Percentiles rank a stretch among this genome's conserved stretches.
Evolutionary conservation across 768 basidiomycete species (phyloP).

Genomic region (Leucosporidium creatinivorum): DNA sequence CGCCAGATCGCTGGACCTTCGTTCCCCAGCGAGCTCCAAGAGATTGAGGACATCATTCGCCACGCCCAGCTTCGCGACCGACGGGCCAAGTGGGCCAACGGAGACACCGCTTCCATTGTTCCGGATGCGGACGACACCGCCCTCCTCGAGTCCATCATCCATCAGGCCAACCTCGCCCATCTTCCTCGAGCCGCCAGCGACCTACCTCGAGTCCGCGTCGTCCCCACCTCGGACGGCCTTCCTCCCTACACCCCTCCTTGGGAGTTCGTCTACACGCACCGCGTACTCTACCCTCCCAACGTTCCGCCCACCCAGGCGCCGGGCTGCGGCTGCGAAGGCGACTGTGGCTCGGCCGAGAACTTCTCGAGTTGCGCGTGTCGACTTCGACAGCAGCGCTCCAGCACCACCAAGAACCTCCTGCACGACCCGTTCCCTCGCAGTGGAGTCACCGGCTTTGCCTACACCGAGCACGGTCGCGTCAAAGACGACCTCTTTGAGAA

Average conservation of each 20-base stretch:
- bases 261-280: slow-evolving; percentile 28
- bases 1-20: slow-evolving; percentile 20
- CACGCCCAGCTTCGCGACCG: not conserved
- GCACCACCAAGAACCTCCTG: not conserved
- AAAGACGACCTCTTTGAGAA: not conserved
- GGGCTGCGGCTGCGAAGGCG: slow-evolving; percentile 21
- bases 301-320: slow-evolving; percentile 18
- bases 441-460: slow-evolving; percentile 14
- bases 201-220: slow-evolving; percentile 6
- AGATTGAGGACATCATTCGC: not conserved
- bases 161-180: slow-evolving; percentile 6
- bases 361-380: not conserved
- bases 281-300: slow-evolving; percentile 17
- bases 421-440: not conserved
- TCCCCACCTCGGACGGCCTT: not conserved
- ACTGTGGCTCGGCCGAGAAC: slow-evolving; percentile 13
- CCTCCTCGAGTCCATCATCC: slow-evolving; percentile 9
- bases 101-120: not conserved
- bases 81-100: not conserved
- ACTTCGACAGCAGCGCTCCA: slow-evolving; percentile 5
- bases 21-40: not conserved
- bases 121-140: not conserved
- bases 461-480: not conserved
- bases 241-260: slow-evolving; percentile 3
- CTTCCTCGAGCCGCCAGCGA: not conserved